Conservation (phyloP, 345 rosid genomes). For the Jatropha curcas region DNA sequence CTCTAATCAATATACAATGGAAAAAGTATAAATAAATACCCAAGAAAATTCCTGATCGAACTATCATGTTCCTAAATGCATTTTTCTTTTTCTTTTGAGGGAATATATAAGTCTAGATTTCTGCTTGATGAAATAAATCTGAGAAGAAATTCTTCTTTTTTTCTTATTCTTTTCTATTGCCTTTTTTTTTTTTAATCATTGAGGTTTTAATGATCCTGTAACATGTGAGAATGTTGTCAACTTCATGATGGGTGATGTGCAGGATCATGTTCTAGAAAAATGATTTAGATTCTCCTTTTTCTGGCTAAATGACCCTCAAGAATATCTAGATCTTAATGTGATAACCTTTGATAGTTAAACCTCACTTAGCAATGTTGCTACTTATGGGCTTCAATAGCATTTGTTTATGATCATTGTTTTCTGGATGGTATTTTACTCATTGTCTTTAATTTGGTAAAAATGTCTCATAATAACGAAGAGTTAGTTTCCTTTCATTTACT, state of each 20-base stretch:
- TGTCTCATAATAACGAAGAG: too few relatives aligned
- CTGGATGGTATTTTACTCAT: background rate
- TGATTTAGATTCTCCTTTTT: background rate
- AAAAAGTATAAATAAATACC: background rate
- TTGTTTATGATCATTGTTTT: background rate
- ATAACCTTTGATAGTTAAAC: background rate
- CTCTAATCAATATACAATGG: background rate
- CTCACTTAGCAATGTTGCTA: background rate
- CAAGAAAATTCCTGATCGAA: too few relatives aligned
- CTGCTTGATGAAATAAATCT: background rate
- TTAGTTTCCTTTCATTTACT: background rate
- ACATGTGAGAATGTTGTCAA: background rate
- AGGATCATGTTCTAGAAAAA: background rate
- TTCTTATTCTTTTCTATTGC: background rate
- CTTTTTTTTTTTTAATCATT: background rate
- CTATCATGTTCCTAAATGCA: background rate
- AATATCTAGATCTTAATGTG: background rate
- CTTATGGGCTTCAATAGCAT: background rate
- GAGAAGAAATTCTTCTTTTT: background rate
- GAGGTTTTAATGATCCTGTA: background rate
- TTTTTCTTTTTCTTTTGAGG: too few relatives aligned
- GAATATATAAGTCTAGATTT: too few relatives aligned
- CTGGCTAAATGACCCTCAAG: background rate
- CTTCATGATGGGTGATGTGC: background rate
- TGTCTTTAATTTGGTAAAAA: background rate